Evolutionary conservation across 2,329 filamentous ascomycete species (phyloP).

Genomic region (Botrytis porri): DNA sequence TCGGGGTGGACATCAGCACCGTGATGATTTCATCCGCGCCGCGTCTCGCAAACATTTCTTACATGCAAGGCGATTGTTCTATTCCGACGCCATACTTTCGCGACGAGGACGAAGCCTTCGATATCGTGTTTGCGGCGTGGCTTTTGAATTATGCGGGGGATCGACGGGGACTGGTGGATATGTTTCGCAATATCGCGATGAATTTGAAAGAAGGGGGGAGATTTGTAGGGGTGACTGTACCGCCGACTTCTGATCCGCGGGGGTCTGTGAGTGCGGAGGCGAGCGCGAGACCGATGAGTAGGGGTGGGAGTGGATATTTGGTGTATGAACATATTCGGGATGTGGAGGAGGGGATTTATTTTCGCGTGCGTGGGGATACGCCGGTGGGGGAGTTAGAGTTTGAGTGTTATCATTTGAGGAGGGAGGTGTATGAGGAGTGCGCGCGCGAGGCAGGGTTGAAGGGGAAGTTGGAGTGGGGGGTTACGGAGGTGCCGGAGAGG

Average conservation of each 20-base stretch:
- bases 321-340: slow-evolving; percentile 23
- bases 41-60: slow-evolving; percentile 22
- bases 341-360: slow-evolving; percentile 30
- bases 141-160: slow-evolving; percentile 41
- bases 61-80: slow-evolving; percentile 35
- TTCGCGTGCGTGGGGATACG: slow-evolving; percentile 25
- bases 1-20: slow-evolving; percentile 40
- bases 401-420: slow-evolving; percentile 35
- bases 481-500: slow-evolving; percentile 30
- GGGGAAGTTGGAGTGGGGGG: slow-evolving; percentile 33
- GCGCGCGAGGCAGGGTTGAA: slow-evolving; percentile 36
- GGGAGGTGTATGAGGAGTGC: slow-evolving; percentile 35
- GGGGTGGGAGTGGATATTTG: slow-evolving; percentile 26
- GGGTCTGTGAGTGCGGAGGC: slow-evolving; percentile 27
- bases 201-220: slow-evolving; percentile 40
- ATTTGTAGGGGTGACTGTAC: slow-evolving; percentile 38
- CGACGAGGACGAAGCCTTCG: slow-evolving; percentile 36
- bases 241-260: slow-evolving; percentile 30
- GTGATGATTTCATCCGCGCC: slow-evolving; percentile 38
- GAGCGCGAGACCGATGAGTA: slow-evolving; percentile 22
- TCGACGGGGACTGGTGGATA: slow-evolving; percentile 35
- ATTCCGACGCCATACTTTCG: slow-evolving; percentile 31
- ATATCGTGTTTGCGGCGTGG: slow-evolving; percentile 41
- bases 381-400: slow-evolving; percentile 31
- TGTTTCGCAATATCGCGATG: slow-evolving; percentile 39